Evolutionary conservation across 805 yeast genomes (phyloP).

Genomic region (Myxozyma geophila): DNA sequence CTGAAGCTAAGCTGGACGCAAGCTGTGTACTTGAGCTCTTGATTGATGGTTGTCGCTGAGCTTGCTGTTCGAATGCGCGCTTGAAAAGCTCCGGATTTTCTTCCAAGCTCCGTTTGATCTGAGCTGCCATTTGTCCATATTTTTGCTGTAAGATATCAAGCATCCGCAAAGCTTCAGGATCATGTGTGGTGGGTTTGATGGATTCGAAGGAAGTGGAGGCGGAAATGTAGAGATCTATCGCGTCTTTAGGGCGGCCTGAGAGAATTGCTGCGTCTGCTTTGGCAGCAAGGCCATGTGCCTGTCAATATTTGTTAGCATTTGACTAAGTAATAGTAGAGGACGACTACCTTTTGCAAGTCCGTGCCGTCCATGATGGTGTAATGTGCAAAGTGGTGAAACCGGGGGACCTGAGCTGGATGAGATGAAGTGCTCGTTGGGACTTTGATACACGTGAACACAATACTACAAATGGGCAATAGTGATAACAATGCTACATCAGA

Average conservation of each 20-base stretch:
- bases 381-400: not conserved
- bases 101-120: slow-evolving; percentile 21
- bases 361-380: slow-evolving; percentile 11
- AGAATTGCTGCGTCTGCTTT: slow-evolving; percentile 36
- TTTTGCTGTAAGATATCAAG: slow-evolving; percentile 26
- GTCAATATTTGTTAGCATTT: not conserved
- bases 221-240: slow-evolving; percentile 28
- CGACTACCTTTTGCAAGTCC: slow-evolving; percentile 8
- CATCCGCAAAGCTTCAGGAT: slow-evolving; percentile 26
- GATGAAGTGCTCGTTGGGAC: not conserved
- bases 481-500: too few species aligned
- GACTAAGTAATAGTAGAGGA: not conserved
- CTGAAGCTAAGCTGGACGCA: slow-evolving; percentile 39
- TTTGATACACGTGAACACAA: not conserved
- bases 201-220: slow-evolving; percentile 34
- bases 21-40: slow-evolving; percentile 4
- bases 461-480: not conserved
- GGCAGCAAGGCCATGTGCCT: slow-evolving; percentile 36
- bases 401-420: not conserved
- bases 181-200: slow-evolving; percentile 26
- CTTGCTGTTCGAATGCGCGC: slow-evolving; percentile 1
- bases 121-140: slow-evolving; percentile 24
- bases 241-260: slow-evolving; percentile 33
- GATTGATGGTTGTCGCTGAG: not conserved
- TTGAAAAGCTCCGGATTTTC: slow-evolving; percentile 26